Conservation (phyloP, 163 green algal species). For the Coccomyxa subellipsoidea region DNA sequence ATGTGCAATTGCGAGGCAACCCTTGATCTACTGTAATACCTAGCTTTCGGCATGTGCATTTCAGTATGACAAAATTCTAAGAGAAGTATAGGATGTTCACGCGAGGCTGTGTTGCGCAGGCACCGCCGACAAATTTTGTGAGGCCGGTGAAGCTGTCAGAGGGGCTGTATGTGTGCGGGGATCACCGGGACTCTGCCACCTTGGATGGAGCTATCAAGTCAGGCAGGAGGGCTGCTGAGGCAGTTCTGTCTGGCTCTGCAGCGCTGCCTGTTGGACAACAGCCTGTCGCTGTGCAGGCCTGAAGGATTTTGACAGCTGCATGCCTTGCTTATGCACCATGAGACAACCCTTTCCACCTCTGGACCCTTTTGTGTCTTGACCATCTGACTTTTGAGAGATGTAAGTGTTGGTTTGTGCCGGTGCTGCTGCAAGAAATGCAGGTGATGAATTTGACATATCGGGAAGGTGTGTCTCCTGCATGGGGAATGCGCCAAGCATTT, state of each 20-base stretch:
- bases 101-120: conserved; percentile 39
- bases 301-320: no score
- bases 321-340: no score
- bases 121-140: conserved; percentile 72
- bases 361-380: no score
- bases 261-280: not conserved
- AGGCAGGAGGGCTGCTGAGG: conserved; percentile 53
- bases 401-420: no score
- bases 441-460: no score
- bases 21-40: not conserved
- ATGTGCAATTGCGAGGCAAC: not conserved
- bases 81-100: not conserved
- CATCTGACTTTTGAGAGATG: no score
- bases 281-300: not conserved
- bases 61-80: no score
- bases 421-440: no score
- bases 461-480: no score
- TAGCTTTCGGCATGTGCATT: no score
- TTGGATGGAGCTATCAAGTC: conserved; percentile 77
- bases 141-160: conserved; percentile 63
- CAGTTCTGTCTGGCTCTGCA: conserved; percentile 19
- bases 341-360: no score
- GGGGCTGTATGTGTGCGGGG: conserved; percentile 87
- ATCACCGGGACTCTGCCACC: conserved; percentile 87
- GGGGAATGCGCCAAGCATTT: no score